Evolutionary conservation across 164 flowering plant genomes (phyloP), one percentile per base, ranked within the genome.

Genomic region (Saururus chinensis): DNA sequence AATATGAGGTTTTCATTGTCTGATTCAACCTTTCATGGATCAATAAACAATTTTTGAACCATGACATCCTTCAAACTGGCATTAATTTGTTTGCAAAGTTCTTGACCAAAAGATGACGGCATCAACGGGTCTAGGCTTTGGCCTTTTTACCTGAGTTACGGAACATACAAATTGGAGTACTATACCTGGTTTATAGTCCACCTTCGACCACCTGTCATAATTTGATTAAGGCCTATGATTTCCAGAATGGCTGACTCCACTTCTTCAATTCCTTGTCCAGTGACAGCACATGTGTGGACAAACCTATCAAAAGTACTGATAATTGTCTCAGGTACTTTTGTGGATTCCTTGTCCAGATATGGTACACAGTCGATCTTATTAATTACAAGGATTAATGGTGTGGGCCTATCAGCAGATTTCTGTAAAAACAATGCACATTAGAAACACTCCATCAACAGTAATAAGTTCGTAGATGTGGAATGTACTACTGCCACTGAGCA

Each of bases 141-240:
- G n/a, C 37, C 6, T 30, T 30, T 30, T 30, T 6, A 30, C 37
- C 37, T 6, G 37, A 30, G 37, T 30, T 30, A 30, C 6, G 37
- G 37, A 30, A 30, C 37, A 30, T 30, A 30, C 37, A 30, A 6
- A 30, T 30, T 30, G 37, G 4, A 30, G 37, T 30, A 30, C 37
- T 30, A 30, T n/a, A 92, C 98, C 96, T 92, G 97, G 71, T 93
- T 93, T 8, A 89, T 83, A 53, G 97, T 70, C 96, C 97, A 93
- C 67, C 74, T 76, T 12, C 84, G 81, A 12, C 96, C 97, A n/a
- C 88, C 95, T 19, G 77, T 70, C 51, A 86, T 75, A 63, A 84
- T 76, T 26, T 21, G 79, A 61, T 86, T 73, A 67, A 89, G 87
- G 53, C 97, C 95, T 40, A 82, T 74, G 42, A 85, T 79, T 70